Evolutionary conservation across 495 filamentous ascomycete species (phyloP), one percentile per base, ranked within the genome.

Genomic region (Penicillium cataractarum): DNA sequence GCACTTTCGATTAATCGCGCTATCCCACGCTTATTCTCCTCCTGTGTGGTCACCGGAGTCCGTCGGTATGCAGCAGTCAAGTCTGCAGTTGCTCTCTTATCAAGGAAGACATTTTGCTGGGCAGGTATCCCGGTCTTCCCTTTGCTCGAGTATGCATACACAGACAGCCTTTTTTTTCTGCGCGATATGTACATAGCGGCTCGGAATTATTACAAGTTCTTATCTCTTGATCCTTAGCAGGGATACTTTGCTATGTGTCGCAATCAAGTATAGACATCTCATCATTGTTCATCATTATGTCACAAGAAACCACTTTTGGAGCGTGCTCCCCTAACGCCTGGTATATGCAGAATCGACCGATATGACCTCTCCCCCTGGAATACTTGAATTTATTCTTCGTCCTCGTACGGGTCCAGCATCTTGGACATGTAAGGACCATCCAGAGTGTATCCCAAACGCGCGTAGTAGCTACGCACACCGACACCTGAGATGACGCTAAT

Each of bases 401-500:
- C 77, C 35, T 79, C 78, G 37, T 74, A 73, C 21, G 78, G 77
- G 15, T 82, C 80, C 60, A 83, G 63, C 71, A 76, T 82, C 77
- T 96, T 96, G 65, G 85, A 89, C 92, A 96, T 94, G 61, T 92
- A 96, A 21, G 88, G 90, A 7, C 93, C 95, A 77, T 98, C 95
- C 31, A 99, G 76, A 75, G 83, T 90, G 76, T 98, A 99, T 5
- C 95, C 95, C 32, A 99, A 82, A 71, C 91, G 94, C 58, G 82
- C 88, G 71, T 99, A 99, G 75, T 98, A 99, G 69, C 89, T 92
- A 60, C 95, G 84, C 6, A 97, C 94, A 1, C 95, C 95, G 50
- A 99, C 92, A 12, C 95, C 95, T 26, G 90, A 95, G 57, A 99
- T 99, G 52, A 99, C 93, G 71, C 89, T 90, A 57, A 99, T 96